phyloP scores from a whole-genome alignment of 768 basidiomycete species.

The Leccinum arenicola region DNA sequence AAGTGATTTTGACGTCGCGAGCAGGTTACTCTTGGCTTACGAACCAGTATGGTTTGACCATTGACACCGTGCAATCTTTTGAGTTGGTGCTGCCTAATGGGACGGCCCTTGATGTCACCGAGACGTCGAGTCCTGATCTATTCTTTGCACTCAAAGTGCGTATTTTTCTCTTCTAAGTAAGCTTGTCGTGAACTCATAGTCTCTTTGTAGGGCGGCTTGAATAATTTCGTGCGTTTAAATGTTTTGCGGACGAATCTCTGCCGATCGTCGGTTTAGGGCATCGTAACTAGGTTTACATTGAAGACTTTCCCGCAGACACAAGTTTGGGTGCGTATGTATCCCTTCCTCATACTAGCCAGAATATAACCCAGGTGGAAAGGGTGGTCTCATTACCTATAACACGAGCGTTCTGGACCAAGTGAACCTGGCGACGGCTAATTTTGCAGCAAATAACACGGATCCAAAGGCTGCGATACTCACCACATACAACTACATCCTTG shows the following conservation, averaged over 20 bases:
- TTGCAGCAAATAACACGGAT: conserved; percentile 17
- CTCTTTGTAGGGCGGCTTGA: conserved; percentile 49
- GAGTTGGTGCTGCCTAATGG: conserved; percentile 54
- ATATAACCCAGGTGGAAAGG: conserved; percentile 32
- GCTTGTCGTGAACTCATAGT: neutral
- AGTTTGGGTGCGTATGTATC: conserved; percentile 52
- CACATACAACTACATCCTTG: conserved; percentile 34
- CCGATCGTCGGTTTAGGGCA: conserved; percentile 36
- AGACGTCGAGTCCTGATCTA: conserved; percentile 34
- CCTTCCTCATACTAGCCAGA: neutral
- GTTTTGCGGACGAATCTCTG: neutral
- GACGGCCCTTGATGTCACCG: conserved; percentile 35
- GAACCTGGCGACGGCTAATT: conserved; percentile 20
- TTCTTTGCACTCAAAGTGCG: conserved; percentile 45
- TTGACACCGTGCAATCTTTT: conserved; percentile 52
- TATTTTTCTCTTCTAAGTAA: neutral
- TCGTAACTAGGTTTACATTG: conserved; percentile 57
- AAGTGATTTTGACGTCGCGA: neutral
- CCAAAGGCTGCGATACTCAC: conserved; percentile 38
- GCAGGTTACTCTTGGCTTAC: conserved; percentile 43
- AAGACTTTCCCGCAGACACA: conserved; percentile 50
- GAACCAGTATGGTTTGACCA: conserved; percentile 57
- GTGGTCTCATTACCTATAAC: conserved; percentile 42
- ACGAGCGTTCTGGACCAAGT: conserved; percentile 8
- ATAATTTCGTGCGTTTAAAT: conserved; percentile 49